Evolutionary conservation across 192 early-diverging fungal species (phyloP), one percentile per base, ranked within the genome.

Genomic region (Coemansia sp.): DNA sequence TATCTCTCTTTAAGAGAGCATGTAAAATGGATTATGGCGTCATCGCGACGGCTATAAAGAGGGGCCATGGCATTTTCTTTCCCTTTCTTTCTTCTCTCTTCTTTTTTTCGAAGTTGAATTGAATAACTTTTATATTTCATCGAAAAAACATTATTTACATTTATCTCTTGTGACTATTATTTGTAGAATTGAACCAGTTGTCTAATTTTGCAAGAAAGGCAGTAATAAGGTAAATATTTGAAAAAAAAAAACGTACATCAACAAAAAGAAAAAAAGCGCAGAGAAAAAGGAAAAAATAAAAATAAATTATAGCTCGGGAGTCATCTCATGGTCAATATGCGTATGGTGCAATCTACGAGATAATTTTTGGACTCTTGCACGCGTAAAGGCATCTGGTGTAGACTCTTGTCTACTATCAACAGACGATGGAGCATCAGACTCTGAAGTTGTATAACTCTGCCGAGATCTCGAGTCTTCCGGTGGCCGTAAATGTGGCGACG

Each of bases 311-410:
- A 47, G 32, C 28, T 55, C 53, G 11, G 63, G 53, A 3, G 53
- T 55, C 53, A 55, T 55, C 28, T 55, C 65, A 10, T 66, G 65
- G 14, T 66, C 52, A 23, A 66, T 35, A 42, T 57, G 47, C 2
- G 65, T 57, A 19, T 28, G 37, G 3, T 30, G n/a, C 23, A 66
- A 14, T 3, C 30, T 19, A 2, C 52, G 52, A 2, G 68, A 69
- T 19, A 69, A 13, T 11, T 38, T 46, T 8, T 40, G 11, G 13
- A 69, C 62, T 9, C 37, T 69, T 6, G 59, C 50, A 9, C 52
- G 21, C 46, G 49, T 60, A 19, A 21, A 23, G 2, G 17, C 38
- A 52, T 68, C 68, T 0, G n/a, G 59, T 30, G 9, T 30, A 28
- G 49, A 32, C 26, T 55, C 53, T 11, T 55, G 28, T 13, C 28